Percentiles rank a stretch among this genome's conserved stretches.
These are phyloP conservation scores for Citrus australasica DNA, from an alignment of 345 rosid species.

Conservation along the genomic window DNA sequence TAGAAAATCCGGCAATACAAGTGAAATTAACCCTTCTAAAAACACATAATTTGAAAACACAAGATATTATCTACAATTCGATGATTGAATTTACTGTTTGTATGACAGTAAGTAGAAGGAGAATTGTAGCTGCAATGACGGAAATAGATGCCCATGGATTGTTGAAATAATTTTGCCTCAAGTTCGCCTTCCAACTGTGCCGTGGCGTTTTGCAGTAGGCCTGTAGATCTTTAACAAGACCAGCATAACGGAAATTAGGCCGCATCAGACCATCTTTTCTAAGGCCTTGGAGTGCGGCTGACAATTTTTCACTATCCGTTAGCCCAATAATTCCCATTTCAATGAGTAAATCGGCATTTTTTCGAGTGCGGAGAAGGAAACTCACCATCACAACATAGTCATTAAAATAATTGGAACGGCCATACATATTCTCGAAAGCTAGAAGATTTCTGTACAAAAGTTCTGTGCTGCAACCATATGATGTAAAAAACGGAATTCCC, in stretches of 20 bases:
- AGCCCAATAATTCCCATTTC: too few relatives aligned
- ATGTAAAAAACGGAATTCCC: too few relatives aligned
- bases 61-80: background rate
- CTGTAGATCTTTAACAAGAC: background rate
- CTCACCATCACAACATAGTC: too few relatives aligned
- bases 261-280: background rate
- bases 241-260: background rate
- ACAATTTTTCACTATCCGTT: background rate
- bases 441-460: too few relatives aligned
- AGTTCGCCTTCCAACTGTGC: conserved; percentile 14
- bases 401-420: too few relatives aligned
- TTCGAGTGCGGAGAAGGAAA: too few relatives aligned
- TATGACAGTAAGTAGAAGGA: conserved; percentile 11
- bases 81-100: conserved; percentile 1
- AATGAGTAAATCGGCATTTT: too few relatives aligned
- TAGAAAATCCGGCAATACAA: too few relatives aligned
- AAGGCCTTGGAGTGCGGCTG: conserved; percentile 1
- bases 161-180: conserved; percentile 18
- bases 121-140: conserved; percentile 10
- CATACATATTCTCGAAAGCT: too few relatives aligned
- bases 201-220: background rate
- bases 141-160: conserved; percentile 25
- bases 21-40: background rate
- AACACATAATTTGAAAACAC: too few relatives aligned
- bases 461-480: too few relatives aligned